Evolutionary conservation across 2,329 filamentous ascomycete genomes (phyloP), one percentile per base, ranked within the genome.

Genomic region (Aspergillus floridensis): DNA sequence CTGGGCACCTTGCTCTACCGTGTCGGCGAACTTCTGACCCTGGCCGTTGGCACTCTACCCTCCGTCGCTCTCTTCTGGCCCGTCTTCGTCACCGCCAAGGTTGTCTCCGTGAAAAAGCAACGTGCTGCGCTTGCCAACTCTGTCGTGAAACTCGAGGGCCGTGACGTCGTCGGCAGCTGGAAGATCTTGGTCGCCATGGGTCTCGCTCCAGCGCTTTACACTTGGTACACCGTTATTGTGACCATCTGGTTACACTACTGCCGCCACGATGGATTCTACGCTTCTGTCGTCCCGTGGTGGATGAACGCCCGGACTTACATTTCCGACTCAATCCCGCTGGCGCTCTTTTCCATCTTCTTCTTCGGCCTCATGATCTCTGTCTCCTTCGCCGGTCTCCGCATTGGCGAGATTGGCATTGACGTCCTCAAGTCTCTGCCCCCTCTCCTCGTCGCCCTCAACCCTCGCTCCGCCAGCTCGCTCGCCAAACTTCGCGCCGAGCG

Each of bases 351-450:
- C 22, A 84, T 96, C 11, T 87, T 93, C 63, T 73, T 91, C 10
- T 84, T 86, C 44, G 90, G 92, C 53, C 53, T 55, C 16, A 88
- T 91, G 79, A 82, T 91, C 51, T 79, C 87, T 24, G 89, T 97
- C 68, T 97, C 93, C 0, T 97, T 96, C 74, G 93, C 92, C 4
- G 92, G 95, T 6, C 86, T 99, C 55, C 89, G 95, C 11, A 96
- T 98, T 66, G 95, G 95, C 50, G 95, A 99, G 78, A 89, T 96
- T n/a, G 95, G 93, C 55, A 97, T 99, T 92, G 95, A 99, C 72
- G 97, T 99, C 58, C 81, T 95, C 79, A 99, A 98, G 77, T 98
- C 93, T 0, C 84, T 99, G 16, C 86, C 92, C 10, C 95, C 95
- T 5, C 84, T 99, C 10, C 81, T 96, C 49, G 82, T 97, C 35